Evolutionary conservation across 2,329 filamentous ascomycete species (phyloP), one percentile per base, ranked within the genome.

Genomic region (Hymenoscyphus linearis): DNA sequence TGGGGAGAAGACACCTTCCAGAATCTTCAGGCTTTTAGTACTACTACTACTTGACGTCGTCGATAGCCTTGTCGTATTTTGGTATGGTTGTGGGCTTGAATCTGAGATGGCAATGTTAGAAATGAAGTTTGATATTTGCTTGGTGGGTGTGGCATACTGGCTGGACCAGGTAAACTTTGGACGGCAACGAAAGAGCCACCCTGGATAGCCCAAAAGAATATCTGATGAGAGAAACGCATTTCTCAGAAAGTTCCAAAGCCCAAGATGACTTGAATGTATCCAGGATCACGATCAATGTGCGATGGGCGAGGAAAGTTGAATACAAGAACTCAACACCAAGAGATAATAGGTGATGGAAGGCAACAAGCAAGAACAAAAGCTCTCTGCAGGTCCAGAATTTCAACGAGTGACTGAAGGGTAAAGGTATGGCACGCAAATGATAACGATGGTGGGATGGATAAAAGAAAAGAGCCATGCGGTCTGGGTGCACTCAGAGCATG

Each of bases 161-260:
- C 37, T 31, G 35, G 47, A 16, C 52, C 31, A 14, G 47, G 16
- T 36, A 47, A 56, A n/a, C 37, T 47, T n/a, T 55, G 52, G 27
- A 59, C 61, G 4, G 60, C 60, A n/a, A 56, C 62, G 12, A 62
- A 54, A 52, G 55, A 52, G 26, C 60, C 36, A 55, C 53, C 61
- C 47, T 62, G 61, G 27, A 65, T 60, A 26, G 59, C 55, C 64
- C 64, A 64, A 36, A 66, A 52, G 13, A 65, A 14, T 34, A 37
- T 27, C 58, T 55, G 27, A 57, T 37, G 56, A 25, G 55, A 64
- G 37, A 61, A 59, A 47, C 62, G 52, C 66, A 68, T 69, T 56
- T 52, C 55, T 65, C 31, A 50, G 60, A 59, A 14, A 16, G 18
- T 12, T 54, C 18, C 6, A 14, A 34, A 22, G 7, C 57, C 35